Evolutionary conservation across 1,284 basidiomycete genomes (phyloP).

Genomic region (Ceratorhiza oryzae-sativae): DNA sequence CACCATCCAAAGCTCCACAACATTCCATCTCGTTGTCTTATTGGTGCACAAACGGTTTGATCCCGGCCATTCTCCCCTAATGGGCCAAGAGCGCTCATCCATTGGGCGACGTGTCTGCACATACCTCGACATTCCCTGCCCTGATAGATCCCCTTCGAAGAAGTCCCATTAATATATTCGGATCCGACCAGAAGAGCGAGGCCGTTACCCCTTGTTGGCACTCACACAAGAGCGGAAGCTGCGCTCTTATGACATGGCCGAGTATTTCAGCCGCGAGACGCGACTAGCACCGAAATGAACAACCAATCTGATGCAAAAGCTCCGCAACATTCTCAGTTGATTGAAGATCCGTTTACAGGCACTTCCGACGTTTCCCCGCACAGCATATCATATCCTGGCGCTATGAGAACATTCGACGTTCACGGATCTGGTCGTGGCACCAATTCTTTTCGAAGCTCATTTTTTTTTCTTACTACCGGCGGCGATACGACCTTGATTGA

Average conservation of each 20-base stretch:
- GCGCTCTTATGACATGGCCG: background rate
- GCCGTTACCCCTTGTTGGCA: background rate
- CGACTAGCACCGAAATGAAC: background rate
- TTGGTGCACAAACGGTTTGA: too few species aligned
- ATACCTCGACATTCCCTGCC: too few species aligned
- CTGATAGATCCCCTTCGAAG: too few species aligned
- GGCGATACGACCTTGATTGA: background rate
- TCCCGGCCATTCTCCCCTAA: too few species aligned
- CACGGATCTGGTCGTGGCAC: background rate
- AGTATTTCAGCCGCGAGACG: background rate
- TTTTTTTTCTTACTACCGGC: background rate
- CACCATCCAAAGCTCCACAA: too few species aligned
- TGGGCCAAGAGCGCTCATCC: too few species aligned
- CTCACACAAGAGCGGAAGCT: background rate
- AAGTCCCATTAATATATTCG: too few species aligned
- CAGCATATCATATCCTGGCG: background rate
- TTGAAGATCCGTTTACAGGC: background rate
- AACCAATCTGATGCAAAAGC: too few species aligned
- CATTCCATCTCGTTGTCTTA: too few species aligned
- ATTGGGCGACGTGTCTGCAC: too few species aligned
- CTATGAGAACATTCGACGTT: background rate
- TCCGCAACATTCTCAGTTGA: background rate
- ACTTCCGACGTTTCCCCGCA: background rate
- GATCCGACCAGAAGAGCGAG: too few species aligned
- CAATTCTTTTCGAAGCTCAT: background rate